Base-by-base conservation (phyloP, 192 early-diverging fungal species). In the Podila verticillata region DNA sequence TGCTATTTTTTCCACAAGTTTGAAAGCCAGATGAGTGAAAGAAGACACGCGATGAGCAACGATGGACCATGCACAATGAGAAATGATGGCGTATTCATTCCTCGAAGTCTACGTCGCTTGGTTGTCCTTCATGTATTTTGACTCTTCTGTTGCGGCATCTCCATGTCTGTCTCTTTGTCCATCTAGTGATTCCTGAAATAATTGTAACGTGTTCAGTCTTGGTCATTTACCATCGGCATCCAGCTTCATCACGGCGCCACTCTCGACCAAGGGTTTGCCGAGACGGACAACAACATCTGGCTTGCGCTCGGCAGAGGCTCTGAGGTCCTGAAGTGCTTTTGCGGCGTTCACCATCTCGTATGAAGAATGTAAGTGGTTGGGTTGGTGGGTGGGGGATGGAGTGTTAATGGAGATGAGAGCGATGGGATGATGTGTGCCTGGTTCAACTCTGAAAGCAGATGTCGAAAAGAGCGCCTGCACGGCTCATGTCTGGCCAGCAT, bases 281-380 rank as follows among this genome's bases (percentile, higher is more conserved):
- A 86, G 66, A 13, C 70, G 36, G 71, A 86, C 84, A 24, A 86
- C 84, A 19, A 86, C 66, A 61, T 78, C 82, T 30, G 84, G 70
- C 28, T 84, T 86, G 48, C 84, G 70, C 63, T 85, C 82, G 10
- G 82, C 84, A 26, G 83, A 73, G 36, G 82, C 79, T 26, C 84
- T 63, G 51, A 85, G 61, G 51, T 85, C 84, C 54, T 85, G 84
- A 34, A 85, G 84, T 68, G 72, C 79, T 67, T 73, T 68, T 47
- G 74, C 64, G 28, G 82, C 78, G 80, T 66, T 74, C 63, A 71
- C 69, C 75, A 79, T 79, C n/a, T 36, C 20, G n/a, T 31, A 30
- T 3, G 30, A 34, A 62, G 61, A 30, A 29, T 8, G 63, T 30
- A 36, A 73, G 17, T 20, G 28, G 47, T 10, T 35, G 57, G 7